Conservation (phyloP, 108 stramenopile genomes). For the Pelagomonas calceolata region DNA sequence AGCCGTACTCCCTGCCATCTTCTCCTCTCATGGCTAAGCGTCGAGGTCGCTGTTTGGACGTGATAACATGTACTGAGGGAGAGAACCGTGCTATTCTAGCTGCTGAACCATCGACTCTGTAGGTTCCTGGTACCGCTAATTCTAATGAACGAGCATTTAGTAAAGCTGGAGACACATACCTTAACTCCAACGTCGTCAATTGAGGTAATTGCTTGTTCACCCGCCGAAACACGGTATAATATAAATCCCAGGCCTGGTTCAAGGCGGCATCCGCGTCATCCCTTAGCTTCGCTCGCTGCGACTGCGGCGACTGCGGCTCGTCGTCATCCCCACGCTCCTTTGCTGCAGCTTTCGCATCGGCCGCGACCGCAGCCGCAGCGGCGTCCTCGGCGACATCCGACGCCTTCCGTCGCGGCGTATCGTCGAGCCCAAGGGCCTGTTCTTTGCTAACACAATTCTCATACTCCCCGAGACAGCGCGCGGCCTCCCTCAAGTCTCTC, state of each 20-base stretch:
- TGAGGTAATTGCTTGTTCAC: conserved; percentile 83
- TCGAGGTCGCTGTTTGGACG: conserved; percentile 94
- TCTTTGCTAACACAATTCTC: conserved; percentile 2
- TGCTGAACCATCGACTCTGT: conserved; percentile 72
- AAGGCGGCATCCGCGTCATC: conserved; percentile 73
- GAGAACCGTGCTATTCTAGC: conserved; percentile 81
- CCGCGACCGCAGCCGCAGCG: no score
- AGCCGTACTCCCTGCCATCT: conserved; percentile 91
- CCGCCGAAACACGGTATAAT: conserved; percentile 83
- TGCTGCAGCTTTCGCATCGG: no score
- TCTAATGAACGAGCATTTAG: conserved; percentile 68
- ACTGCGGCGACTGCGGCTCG: neutral
- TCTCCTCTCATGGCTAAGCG: conserved; percentile 86
- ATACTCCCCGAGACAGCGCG: conserved; percentile 53
- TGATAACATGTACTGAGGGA: conserved; percentile 74
- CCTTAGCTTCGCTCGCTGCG: neutral
- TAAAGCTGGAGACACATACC: conserved; percentile 75
- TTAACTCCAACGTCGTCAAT: conserved; percentile 73
- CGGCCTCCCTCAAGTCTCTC: conserved; percentile 62
- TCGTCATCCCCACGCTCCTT: neutral
- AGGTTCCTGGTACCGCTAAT: conserved; percentile 93
- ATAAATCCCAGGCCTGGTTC: conserved; percentile 91
- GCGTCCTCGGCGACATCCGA: no score
- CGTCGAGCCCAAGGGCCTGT: neutral
- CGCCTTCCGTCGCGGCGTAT: no score